These are phyloP conservation scores for Collariella sp. DNA, from an alignment of 495 filamentous ascomycete species.

Conservation along the genomic window DNA sequence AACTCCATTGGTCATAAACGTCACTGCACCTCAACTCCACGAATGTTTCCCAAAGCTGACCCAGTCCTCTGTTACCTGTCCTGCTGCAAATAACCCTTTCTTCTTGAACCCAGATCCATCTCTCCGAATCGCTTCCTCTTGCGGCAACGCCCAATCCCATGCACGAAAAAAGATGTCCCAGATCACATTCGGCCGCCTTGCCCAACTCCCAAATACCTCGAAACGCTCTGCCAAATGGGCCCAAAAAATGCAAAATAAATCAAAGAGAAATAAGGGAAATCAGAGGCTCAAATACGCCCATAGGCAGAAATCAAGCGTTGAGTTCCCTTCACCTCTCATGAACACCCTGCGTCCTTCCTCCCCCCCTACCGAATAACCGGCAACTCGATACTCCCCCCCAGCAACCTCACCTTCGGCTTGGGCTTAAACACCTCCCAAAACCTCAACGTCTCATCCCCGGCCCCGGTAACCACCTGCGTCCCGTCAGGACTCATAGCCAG, in stretches of 20 bases:
- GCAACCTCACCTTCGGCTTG: slow-evolving; percentile 3
- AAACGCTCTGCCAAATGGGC: not conserved
- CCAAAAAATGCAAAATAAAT: not conserved
- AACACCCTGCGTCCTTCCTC: slow-evolving; percentile 48
- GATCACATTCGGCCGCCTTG: not conserved
- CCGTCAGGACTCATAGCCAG: slow-evolving; percentile 96
- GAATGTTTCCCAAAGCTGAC: not conserved
- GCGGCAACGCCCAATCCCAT: not conserved
- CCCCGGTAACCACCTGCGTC: slow-evolving; percentile 85
- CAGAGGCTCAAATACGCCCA: not conserved
- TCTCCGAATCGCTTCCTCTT: no score
- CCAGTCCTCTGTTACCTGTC: no score
- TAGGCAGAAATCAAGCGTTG: no score
- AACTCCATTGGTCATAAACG: not conserved
- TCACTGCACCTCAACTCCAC: not conserved
- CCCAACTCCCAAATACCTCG: not conserved
- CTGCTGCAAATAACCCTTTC: no score
- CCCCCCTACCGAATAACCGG: slow-evolving; percentile 20
- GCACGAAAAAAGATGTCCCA: not conserved
- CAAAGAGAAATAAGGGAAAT: not conserved
- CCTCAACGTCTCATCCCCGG: slow-evolving; percentile 88
- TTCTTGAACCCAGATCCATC: no score
- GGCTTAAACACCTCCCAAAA: slow-evolving; percentile 87
- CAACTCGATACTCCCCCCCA: slow-evolving; percentile 2
- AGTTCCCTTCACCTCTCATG: slow-evolving; percentile 1